phyloP scores from a whole-genome alignment of 169 alveolate genomes.

The Ichthyophthirius multifiliis region DNA sequence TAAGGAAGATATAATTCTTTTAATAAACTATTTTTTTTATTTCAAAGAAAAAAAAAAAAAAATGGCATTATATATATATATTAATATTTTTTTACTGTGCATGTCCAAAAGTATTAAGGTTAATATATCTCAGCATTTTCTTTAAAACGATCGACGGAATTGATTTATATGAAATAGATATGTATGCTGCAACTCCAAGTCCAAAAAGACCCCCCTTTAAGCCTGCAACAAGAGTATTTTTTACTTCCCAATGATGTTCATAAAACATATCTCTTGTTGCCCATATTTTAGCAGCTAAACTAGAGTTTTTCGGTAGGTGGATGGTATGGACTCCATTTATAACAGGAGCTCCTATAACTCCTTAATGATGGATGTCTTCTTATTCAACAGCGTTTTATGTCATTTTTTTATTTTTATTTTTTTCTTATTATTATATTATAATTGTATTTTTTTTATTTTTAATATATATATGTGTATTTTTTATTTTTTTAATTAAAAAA shows the following conservation, averaged over 20 bases:
- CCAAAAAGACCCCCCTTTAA: slow-evolving; percentile 9
- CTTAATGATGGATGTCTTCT: not conserved
- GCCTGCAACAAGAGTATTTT: not conserved
- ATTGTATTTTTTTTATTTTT: too few relatives aligned
- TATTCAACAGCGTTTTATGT: too few relatives aligned
- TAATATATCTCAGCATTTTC: not conserved
- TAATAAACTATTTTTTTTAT: not conserved
- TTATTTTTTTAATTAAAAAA: too few relatives aligned
- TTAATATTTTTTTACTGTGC: not conserved
- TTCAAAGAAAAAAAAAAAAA: not conserved
- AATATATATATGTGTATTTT: too few relatives aligned
- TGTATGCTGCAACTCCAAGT: not conserved
- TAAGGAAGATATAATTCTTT: not conserved
- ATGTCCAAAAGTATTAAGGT: not conserved
- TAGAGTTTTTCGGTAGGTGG: not conserved
- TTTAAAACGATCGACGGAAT: not conserved
- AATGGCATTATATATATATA: not conserved
- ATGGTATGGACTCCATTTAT: not conserved
- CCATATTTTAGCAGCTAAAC: not conserved
- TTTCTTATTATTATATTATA: too few relatives aligned
- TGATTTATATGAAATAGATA: not conserved
- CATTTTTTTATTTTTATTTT: too few relatives aligned
- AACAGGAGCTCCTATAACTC: not conserved
- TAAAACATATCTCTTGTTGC: slow-evolving; percentile 3
- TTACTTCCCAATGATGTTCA: slow-evolving; percentile 9